These are phyloP conservation scores for Fusarium sp. DNA, from an alignment of 2,329 filamentous ascomycete genomes.

Conservation along the genomic window DNA sequence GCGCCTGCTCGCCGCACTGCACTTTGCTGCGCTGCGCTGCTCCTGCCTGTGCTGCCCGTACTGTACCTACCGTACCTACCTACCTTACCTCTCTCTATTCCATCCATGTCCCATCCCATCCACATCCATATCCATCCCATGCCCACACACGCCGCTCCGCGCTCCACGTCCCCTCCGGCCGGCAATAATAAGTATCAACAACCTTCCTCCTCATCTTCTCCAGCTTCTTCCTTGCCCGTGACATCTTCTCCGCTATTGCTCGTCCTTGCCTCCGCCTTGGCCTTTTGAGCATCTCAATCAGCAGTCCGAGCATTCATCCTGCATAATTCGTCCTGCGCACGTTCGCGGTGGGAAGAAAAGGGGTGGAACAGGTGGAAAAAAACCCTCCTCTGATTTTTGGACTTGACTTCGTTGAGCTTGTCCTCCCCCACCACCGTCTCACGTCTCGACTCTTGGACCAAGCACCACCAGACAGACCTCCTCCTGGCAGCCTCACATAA, in stretches of 20 bases:
- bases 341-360: neutral
- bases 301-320: neutral
- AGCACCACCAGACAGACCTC: neutral
- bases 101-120: conserved; percentile 25
- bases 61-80: neutral
- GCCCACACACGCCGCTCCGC: conserved; percentile 30
- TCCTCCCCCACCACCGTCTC: conserved; percentile 27
- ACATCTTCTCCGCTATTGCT: conserved; percentile 25
- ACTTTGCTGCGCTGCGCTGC: neutral
- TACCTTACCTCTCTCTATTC: conserved; percentile 14
- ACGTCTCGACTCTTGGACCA: conserved; percentile 18
- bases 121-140: neutral
- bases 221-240: conserved; percentile 35
- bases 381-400: conserved; percentile 29
- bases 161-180: conserved; percentile 42
- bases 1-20: conserved; percentile 1
- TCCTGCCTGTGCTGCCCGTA: neutral
- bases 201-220: conserved; percentile 42
- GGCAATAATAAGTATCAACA: conserved; percentile 46
- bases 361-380: conserved; percentile 14
- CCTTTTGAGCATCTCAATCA: neutral
- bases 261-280: conserved; percentile 8
- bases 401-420: conserved; percentile 24
- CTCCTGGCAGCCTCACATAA: conserved; percentile 2
- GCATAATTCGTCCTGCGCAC: conserved; percentile 1